Percentiles rank a stretch among this genome's conserved stretches.
These are phyloP conservation scores for Colletotrichum lentis DNA, from an alignment of 2,329 filamentous ascomycete genomes.

Conservation along the genomic window DNA sequence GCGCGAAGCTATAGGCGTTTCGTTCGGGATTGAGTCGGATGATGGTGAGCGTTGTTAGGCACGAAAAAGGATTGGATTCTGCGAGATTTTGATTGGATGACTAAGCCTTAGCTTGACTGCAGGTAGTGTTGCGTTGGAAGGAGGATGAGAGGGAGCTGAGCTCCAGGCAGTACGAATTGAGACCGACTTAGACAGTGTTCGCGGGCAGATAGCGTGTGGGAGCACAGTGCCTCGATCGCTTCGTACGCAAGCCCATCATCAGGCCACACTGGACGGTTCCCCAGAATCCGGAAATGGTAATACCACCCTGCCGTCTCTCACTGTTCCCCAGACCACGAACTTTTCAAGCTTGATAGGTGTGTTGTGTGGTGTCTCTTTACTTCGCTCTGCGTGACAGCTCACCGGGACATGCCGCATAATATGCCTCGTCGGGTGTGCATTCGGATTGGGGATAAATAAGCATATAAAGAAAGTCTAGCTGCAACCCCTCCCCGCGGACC, in stretches of 20 bases:
- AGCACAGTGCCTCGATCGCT: constrained; percentile 1
- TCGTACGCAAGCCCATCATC: constrained; percentile 15
- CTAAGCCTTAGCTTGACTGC: constrained; percentile 38
- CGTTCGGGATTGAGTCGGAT: constrained; percentile 45
- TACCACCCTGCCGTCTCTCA: constrained; percentile 27
- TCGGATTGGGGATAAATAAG: neutral
- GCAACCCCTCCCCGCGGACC: constrained; percentile 13
- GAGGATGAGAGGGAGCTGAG: constrained; percentile 18
- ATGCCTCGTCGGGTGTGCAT: neutral
- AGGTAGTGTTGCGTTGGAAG: constrained; percentile 10
- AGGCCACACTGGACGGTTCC: constrained; percentile 33
- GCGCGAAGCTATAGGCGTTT: constrained; percentile 37
- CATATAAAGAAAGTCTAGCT: neutral
- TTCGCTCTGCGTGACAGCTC: constrained; percentile 6
- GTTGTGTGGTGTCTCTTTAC: constrained; percentile 15
- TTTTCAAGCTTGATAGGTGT: constrained; percentile 14
- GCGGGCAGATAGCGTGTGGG: accelerated
- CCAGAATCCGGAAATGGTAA: constrained; percentile 29
- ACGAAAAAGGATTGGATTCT: constrained; percentile 40
- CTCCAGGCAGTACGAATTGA: constrained; percentile 39
- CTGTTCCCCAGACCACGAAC: constrained; percentile 19
- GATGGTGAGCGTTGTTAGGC: constrained; percentile 39
- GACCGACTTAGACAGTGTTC: neutral
- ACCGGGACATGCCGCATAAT: constrained; percentile 10
- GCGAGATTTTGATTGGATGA: constrained; percentile 40